phyloP scores from a whole-genome alignment of 495 filamentous ascomycete species.

The Penicillium bovifimosum region DNA sequence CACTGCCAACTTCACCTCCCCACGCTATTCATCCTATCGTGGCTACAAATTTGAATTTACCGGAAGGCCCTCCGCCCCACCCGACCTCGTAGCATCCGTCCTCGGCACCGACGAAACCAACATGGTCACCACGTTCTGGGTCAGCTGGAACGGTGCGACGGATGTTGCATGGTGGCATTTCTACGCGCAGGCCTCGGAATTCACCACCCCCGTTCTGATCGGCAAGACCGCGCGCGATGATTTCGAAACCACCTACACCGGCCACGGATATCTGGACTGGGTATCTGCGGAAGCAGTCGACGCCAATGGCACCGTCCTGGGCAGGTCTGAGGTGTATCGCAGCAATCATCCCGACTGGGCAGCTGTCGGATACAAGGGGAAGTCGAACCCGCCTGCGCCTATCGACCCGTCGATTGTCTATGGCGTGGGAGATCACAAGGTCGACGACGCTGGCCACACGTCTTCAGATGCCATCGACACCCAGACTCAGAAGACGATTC shows the following conservation, averaged over 20 bases:
- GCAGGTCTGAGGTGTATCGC: conserved; percentile 18
- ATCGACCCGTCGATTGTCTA: conserved; percentile 14
- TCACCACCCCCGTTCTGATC: conserved; percentile 20
- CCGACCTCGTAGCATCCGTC: conserved; percentile 25
- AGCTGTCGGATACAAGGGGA: conserved; percentile 12
- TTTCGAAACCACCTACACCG: conserved; percentile 33
- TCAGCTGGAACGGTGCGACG: conserved; percentile 46
- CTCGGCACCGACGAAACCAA: conserved; percentile 26
- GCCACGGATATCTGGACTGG: conserved; percentile 33
- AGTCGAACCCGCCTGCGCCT: conserved; percentile 11
- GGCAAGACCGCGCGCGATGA: conserved; percentile 20
- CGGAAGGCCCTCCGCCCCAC: conserved; percentile 23
- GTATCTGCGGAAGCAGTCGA: conserved; percentile 45
- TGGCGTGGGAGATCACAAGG: background rate
- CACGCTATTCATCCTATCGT: conserved; percentile 28
- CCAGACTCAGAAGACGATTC: conserved; percentile 17
- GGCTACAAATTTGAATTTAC: conserved; percentile 32
- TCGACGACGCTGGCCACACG: background rate
- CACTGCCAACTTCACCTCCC: conserved; percentile 22
- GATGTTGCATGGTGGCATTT: conserved; percentile 36
- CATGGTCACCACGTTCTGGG: conserved; percentile 31
- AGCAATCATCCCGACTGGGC: conserved; percentile 18
- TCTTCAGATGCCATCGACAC: conserved; percentile 12
- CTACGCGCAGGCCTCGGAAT: conserved; percentile 27
- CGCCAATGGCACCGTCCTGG: conserved; percentile 13